Base-by-base conservation (phyloP, 192 early-diverging fungal species). In the Lunasporangiospora selenospora region DNA sequence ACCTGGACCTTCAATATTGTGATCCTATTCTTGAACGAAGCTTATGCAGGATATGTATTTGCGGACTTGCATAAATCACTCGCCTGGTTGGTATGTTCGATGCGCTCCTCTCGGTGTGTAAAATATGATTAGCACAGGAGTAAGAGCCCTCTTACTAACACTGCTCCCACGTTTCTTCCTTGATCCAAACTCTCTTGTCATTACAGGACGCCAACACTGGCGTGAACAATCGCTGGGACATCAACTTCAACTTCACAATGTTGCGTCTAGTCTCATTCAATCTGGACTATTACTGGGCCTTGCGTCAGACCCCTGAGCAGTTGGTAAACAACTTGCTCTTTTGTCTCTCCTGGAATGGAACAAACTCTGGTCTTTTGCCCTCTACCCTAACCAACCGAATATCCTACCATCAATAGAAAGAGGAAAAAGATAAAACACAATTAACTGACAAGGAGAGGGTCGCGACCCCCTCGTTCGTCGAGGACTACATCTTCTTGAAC, bases 271-370 rank as follows among this genome's bases (percentile, higher is more conserved):
- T 99, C 21, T 96, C 95, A 5, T 99, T 90, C 67, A 85, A 89
- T 46, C 89, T 98, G 90, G 97, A 99, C 78, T 93, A 90, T 58
- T 93, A 96, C 65, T 97, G 94, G 95, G 58, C 51, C 41, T 61
- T 64, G 30, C 62, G 57, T 37, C 29, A 59, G 4, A 21, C 63
- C 4, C 40, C 37, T 7, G 62, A 55, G 30, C 26, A 48, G 38
- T 41, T 69, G 53, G 53, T 31, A 15, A 30, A 36, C 41, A 6
- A 23, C 9, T 38, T 37, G 10, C 5, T 55, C 15, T 36, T 33
- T 11, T 40, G 11, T 40, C 39, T 40, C 21, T 24, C 32, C 38
- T 30, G 9, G 27, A 36, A 57, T 53, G 2, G n/a, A n/a, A n/a
- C n/a, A n/a, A n/a, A n/a, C n/a, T n/a, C n/a, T n/a, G n/a, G n/a